Evolutionary conservation across 441 rosid species (phyloP), one percentile per base, ranked within the genome.

Genomic region (Caryocar brasiliense): DNA sequence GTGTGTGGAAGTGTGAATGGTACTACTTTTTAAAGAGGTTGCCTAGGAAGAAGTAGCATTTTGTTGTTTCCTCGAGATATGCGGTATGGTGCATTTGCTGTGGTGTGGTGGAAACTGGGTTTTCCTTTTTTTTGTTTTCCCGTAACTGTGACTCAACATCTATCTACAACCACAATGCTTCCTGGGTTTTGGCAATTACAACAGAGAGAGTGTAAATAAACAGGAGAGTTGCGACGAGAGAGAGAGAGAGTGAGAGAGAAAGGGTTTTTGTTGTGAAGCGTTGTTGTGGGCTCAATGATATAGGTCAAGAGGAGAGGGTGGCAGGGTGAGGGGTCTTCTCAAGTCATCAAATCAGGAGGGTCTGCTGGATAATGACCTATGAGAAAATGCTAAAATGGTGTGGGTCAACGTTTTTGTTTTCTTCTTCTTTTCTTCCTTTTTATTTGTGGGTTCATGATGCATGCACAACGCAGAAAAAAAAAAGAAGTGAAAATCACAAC

Each of bases 121-220:
- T n/a, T n/a, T n/a, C n/a, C n/a, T n/a, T n/a, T 52, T 38, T 17
- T n/a, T 25, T 46, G 18, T 11, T 7, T 5, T 51, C 7, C 24
- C 32, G 9, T 33, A 52, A 69, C 74, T 26, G 70, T 34, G 45
- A 69, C 66, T 51, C 38, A 33, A 48, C 47, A 35, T 35, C 32
- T 46, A 3, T 5, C 11, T 24, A 10, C 24, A 10, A 8, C 58
- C 56, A 38, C 62, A 54, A 65, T 61, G 71, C 47, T 27, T 65
- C 56, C 51, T 47, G 76, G 68, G 51, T 54, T 58, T 50, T 50
- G 63, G 66, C 66, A 64, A 65, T 55, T 11, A 32, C 28, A 34
- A 22, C 50, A 30, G 43, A 46, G 8, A 12, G 4, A 0, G 7
- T n/a, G n/a, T n/a, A n/a, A n/a, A n/a, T n/a, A n/a, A n/a, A n/a